phyloP scores from a whole-genome alignment of 768 basidiomycete genomes.

The Glaciozyma antarctica region DNA sequence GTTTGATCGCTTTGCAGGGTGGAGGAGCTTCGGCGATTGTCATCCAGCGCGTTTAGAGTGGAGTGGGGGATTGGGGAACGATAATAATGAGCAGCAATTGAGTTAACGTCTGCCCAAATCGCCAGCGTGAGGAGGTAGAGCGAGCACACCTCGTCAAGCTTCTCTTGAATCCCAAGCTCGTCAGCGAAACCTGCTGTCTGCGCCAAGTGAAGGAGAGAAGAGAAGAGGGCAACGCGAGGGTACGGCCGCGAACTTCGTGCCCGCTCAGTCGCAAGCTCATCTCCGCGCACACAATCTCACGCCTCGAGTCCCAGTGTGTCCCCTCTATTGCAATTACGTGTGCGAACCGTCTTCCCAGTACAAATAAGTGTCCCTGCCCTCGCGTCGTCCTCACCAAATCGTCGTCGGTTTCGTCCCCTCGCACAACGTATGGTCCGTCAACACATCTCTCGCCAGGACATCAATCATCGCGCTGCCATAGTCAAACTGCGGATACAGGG shows the following conservation, averaged over 20 bases:
- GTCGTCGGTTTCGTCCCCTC: neutral
- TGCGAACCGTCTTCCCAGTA: neutral
- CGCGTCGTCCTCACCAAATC: neutral
- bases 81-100: neutral
- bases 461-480: conserved; percentile 13
- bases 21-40: neutral
- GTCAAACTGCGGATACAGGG: neutral
- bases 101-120: neutral
- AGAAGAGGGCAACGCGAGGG: too few relatives aligned
- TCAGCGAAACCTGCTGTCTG: too few relatives aligned
- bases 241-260: too few relatives aligned
- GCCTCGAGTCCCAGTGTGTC: neutral
- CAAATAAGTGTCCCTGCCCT: neutral
- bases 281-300: too few relatives aligned
- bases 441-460: conserved; percentile 11
- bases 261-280: too few relatives aligned
- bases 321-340: neutral
- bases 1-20: neutral
- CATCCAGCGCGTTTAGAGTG: too few relatives aligned
- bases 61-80: neutral
- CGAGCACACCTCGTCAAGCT: too few relatives aligned
- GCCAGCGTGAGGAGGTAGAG: neutral
- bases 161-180: too few relatives aligned
- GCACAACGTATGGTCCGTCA: conserved; percentile 14
- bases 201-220: too few relatives aligned